Evolutionary conservation across 352 stramenopile genomes (phyloP), one percentile per base, ranked within the genome.

Genomic region (Phytophthora megakarya): DNA sequence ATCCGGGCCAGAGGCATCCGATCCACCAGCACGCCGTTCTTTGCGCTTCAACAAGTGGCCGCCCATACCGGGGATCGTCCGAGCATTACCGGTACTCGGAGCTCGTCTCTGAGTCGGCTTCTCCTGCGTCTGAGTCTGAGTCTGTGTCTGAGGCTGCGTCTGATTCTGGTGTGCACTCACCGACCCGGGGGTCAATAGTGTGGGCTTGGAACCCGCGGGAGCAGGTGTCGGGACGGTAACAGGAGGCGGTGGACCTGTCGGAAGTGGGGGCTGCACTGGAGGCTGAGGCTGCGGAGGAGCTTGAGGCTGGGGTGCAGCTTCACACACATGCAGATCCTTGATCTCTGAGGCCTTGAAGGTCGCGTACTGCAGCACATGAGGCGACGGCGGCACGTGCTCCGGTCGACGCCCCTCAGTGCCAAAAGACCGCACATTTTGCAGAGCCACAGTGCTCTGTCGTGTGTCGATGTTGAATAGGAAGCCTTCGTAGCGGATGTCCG

Each of bases 381-480:
- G 72, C n/a, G 82, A 93, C 6, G 84, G 78, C 9, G 84, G 84
- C 30, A 94, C 84, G 61, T 91, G 82, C 28, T 93, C 85, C 0
- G 78, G 33, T 2, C 84, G 81, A n/a, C 86, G 79, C 19, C 86
- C 86, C 58, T 94, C 86, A 0, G 86, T 94, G n/a, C 86, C 86
- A 42, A 94, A 94, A 2, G 86, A 93, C 15, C 86, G 86, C 35
- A 94, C 86, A 51, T 69, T 88, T 70, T 92, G 86, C 26, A 94
- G 65, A 33, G 83, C 86, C 8, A 94, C 84, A 61, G 88, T 94
- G 65, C 80, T 91, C 67, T 94, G 84, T 8, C 78, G 79, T 39
- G 86, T 94, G 61, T 93, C 84, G 37, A 94, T 94, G 73, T 92
- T 94, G 66, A 93, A 94, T 19, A 94, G 66, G 38, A 91, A 89